Base-by-base conservation (phyloP, 1,139 yeast species). In the Yamadazyma aaseri region DNA sequence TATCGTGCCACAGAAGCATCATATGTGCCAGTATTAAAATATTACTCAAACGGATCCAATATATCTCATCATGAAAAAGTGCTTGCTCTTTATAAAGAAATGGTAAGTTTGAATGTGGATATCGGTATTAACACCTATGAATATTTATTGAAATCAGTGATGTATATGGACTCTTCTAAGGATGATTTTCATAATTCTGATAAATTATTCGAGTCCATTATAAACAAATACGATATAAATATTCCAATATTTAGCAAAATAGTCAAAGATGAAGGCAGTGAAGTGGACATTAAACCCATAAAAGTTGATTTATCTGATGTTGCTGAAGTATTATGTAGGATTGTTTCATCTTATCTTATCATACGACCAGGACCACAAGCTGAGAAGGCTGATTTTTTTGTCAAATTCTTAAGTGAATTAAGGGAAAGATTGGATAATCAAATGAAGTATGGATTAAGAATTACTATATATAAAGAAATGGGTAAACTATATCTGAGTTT, bases 141-240 rank as follows among this genome's bases (percentile, higher is more conserved):
- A 22, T 60, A 55, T 41, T 46, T 76, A 36, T 57, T 76, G 46
- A 56, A 60, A 32, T 62, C 80, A 0, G 56, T 74, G 14, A 56
- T 73, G 6, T 57, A 57, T 38, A 47, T 63, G 30, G 76, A 73
- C 40, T 41, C 60, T 13, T 47, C 47, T 31, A 44, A 52, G 3
- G 51, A 49, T 14, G 51, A 47, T 12, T 58, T 47, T 31, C 44
- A 40, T 5, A 60, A 58, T 37, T 58, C 71, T 1, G 51, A 41
- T 32, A 56, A 54, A 35, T 46, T 67, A 15, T 46, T 67, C 34
- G 48, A 51, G 32, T 58, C 68, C 3, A 55, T 66, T 8, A 53
- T 65, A 31, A 65, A 63, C 17, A 50, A 57, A 45, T 49, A 60
- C 40, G 67, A 66, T 2, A 46, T 66, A 13, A 25, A 36, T 18